phyloP scores from a whole-genome alignment of 768 basidiomycete genomes.

The Lyophyllum shimeji region DNA sequence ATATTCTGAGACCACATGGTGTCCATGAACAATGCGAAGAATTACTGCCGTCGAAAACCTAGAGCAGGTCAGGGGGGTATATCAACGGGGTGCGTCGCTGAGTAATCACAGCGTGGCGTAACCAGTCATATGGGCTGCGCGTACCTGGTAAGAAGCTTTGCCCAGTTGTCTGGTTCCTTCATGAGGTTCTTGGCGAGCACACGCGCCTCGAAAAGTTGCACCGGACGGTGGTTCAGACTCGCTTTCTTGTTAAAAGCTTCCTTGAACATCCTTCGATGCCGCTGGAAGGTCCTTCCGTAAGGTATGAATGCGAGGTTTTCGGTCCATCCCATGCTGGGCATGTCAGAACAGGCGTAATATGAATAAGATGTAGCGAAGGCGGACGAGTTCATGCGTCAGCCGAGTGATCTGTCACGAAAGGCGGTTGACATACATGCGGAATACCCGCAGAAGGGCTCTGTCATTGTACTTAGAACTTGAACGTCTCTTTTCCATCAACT shows the following conservation, averaged over 20 bases:
- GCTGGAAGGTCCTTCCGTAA: conserved; percentile 7
- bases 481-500: background rate
- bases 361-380: too few species aligned
- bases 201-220: conserved; percentile 9
- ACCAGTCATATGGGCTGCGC: too few species aligned
- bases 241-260: conserved; percentile 5
- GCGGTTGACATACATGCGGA: too few species aligned
- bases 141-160: background rate
- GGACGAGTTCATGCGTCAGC: too few species aligned
- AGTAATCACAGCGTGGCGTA: background rate
- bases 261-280: conserved; percentile 12
- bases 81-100: too few species aligned
- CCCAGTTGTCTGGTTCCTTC: background rate
- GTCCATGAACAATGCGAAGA: conserved; percentile 16
- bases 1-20: conserved; percentile 5
- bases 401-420: too few species aligned
- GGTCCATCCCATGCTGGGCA: conserved; percentile 3
- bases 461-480: background rate
- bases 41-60: conserved; percentile 18
- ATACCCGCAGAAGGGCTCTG: background rate
- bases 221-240: conserved; percentile 2
- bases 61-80: too few species aligned
- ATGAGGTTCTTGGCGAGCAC: conserved; percentile 1
- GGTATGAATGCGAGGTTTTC: conserved; percentile 1
- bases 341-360: too few species aligned